These are phyloP conservation scores for Calocybe cyanea DNA, from an alignment of 768 basidiomycete species.

Conservation along the genomic window DNA sequence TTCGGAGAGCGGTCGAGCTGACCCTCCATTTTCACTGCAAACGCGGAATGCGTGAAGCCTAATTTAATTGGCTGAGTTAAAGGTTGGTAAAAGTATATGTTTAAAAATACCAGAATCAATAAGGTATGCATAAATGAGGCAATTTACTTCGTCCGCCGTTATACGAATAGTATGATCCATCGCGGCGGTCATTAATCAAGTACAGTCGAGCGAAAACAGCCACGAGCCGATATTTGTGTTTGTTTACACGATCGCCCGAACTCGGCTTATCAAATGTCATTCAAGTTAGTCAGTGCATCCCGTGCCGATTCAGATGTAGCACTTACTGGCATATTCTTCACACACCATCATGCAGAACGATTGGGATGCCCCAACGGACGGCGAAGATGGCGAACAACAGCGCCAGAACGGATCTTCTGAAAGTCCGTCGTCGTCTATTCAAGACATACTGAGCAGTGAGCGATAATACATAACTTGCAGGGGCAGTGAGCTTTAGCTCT, in stretches of 20 bases:
- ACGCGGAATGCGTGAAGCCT: slow-evolving; percentile 84
- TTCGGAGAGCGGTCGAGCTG: slow-evolving; percentile 67
- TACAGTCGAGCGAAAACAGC: not conserved
- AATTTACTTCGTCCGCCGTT: slow-evolving; percentile 81
- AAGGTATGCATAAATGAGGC: slow-evolving; percentile 80
- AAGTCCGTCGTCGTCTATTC: slow-evolving; percentile 14
- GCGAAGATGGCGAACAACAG: slow-evolving; percentile 14
- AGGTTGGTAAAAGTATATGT: not conserved
- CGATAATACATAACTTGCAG: not conserved
- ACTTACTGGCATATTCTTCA: slow-evolving; percentile 1
- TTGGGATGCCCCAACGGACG: slow-evolving; percentile 18
- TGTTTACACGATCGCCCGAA: slow-evolving; percentile 10
- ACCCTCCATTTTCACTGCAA: slow-evolving; percentile 72
- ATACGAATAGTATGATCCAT: slow-evolving; percentile 46
- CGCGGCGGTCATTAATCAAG: slow-evolving; percentile 4
- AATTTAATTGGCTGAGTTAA: not conserved
- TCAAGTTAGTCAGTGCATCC: slow-evolving; percentile 17
- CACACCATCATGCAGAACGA: slow-evolving; percentile 18
- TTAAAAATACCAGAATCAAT: slow-evolving; percentile 66
- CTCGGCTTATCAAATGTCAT: no score
- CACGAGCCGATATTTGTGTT: slow-evolving; percentile 4
- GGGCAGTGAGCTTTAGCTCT: no score
- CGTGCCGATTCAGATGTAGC: slow-evolving; percentile 8
- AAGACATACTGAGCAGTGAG: slow-evolving; percentile 26
- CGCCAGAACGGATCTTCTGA: not conserved